Evolutionary conservation across 2,329 filamentous ascomycete genomes (phyloP), one percentile per base, ranked within the genome.

Genomic region (Coniochaeta sp.): DNA sequence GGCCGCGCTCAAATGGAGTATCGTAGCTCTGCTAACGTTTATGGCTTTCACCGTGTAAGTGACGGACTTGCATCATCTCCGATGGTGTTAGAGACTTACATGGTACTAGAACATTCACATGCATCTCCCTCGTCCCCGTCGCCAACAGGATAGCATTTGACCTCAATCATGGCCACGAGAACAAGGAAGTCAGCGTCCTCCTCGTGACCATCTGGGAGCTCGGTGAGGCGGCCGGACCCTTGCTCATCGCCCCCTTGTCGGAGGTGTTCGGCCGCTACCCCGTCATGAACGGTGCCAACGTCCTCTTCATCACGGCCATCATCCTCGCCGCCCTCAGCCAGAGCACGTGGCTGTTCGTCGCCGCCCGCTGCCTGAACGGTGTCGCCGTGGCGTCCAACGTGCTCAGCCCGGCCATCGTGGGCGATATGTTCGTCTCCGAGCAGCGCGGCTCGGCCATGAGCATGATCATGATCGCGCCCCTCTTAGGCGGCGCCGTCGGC

Each of bases 131-230:
- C 1, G 75, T 81, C 1, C 78, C 79, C 0, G 68, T 82, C 48
- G 77, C 79, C 6, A 68, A 65, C 32, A 68, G 65, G 45, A 81
- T 82, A 55, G 71, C 78, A 20, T 57, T 65, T 1, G 77, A 82
- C 49, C 12, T 74, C 47, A 63, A 71, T 52, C 50, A 58, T n/a
- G 64, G 67, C n/a, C 56, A 60, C 9, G 58, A 66, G 24, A 69
- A 67, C 63, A 74, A 74, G 52, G 73, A 74, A 0, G 69, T 76
- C 14, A 73, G 69, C 57, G 75, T 79, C 32, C 70, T 90, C 40
- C 81, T 89, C 51, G 82, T 89, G 7, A 87, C 83, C 0, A 81
- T 88, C 53, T 86, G 85, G 74, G 79, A 90, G 53, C 74, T 88
- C 0, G 85, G 85, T 54, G 81, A 84, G 57, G 78, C 78, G 2